Conservation (phyloP, 768 basidiomycete species). For the Trametes maxima region DNA sequence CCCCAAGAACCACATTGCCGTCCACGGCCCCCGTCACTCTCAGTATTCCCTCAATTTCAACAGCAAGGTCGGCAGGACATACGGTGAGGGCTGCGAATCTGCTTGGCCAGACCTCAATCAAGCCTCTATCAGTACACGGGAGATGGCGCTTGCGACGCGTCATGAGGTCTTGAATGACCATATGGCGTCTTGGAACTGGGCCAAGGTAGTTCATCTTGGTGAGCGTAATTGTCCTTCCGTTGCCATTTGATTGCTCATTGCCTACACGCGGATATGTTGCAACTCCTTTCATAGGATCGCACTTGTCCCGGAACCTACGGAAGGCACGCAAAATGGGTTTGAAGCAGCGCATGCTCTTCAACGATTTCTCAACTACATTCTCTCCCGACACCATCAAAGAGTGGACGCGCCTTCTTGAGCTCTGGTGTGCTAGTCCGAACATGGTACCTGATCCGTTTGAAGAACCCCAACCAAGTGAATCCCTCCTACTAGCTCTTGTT, state of each 20-base stretch:
- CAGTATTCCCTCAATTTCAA: constrained; percentile 34
- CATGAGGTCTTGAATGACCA: constrained; percentile 25
- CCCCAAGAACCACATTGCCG: constrained; percentile 38
- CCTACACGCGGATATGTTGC: too few relatives aligned
- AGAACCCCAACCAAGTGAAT: not conserved
- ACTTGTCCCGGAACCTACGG: not conserved
- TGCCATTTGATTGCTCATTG: too few relatives aligned
- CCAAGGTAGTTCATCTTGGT: constrained; percentile 30
- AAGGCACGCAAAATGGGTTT: too few relatives aligned
- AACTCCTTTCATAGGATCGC: too few relatives aligned
- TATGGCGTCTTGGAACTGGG: constrained; percentile 35
- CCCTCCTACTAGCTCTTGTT: not conserved
- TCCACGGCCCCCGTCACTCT: constrained; percentile 33
- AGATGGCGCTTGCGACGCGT: constrained; percentile 21
- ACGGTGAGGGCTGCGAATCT: constrained; percentile 32
- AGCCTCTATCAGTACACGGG: constrained; percentile 10
- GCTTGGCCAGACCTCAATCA: constrained; percentile 22
- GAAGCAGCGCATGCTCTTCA: not conserved
- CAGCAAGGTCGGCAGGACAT: constrained; percentile 18
- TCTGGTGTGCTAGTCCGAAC: not conserved
- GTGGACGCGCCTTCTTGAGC: not conserved
- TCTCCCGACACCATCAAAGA: not conserved
- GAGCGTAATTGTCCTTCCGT: constrained; percentile 3
- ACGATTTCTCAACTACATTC: not conserved
- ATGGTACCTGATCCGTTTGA: not conserved